Conservation (phyloP, 345 rosid species). For the Rhodamnia argentea region DNA sequence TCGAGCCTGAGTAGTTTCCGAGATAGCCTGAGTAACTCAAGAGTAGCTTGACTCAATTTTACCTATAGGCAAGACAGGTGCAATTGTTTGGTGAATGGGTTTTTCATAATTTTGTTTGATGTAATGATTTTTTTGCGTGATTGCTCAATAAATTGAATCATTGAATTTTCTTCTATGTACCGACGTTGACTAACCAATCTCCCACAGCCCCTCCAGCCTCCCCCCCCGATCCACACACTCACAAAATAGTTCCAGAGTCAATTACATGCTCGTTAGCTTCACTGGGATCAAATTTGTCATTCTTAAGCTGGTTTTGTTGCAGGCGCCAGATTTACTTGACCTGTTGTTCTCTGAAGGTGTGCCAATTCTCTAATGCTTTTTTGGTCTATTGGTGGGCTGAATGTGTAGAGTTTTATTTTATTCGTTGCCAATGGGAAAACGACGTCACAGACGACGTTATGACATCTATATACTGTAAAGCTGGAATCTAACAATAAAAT, state of each 20-base stretch:
- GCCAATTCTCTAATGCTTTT: neutral
- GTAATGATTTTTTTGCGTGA: neutral
- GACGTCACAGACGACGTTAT: neutral
- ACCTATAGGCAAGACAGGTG: neutral
- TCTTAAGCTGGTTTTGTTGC: constrained; percentile 12
- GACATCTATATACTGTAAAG: neutral
- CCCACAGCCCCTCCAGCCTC: neutral
- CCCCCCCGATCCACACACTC: neutral
- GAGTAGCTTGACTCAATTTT: neutral
- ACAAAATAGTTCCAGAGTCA: neutral
- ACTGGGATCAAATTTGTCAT: neutral
- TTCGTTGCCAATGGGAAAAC: neutral
- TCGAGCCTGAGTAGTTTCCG: neutral
- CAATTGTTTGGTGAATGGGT: neutral
- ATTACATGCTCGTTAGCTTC: neutral
- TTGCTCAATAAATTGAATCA: neutral
- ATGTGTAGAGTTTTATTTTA: neutral
- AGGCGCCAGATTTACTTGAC: constrained; percentile 82
- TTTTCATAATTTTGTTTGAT: neutral
- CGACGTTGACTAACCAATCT: neutral
- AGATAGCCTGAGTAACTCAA: neutral
- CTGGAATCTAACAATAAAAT: neutral
- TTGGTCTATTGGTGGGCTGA: neutral
- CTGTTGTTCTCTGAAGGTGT: constrained; percentile 71
- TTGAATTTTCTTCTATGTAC: neutral